phyloP scores from a whole-genome alignment of 345 rosid genomes.

The Zanthoxylum bungeanum region DNA sequence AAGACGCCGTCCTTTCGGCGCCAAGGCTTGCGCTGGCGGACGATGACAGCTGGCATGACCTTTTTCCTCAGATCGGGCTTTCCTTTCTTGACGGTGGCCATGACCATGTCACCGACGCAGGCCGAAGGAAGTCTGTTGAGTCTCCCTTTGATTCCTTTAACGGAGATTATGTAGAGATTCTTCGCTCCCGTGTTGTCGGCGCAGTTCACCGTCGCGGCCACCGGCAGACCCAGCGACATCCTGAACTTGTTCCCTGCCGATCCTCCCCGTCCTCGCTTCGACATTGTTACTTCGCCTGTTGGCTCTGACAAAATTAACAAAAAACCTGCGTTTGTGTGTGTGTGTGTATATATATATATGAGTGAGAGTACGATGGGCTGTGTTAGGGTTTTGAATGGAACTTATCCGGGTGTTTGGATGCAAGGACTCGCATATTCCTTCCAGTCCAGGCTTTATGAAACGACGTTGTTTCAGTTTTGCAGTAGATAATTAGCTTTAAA shows the following conservation, averaged over 20 bases:
- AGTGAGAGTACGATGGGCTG: rapidly evolving
- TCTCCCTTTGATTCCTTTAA: constrained; percentile 94
- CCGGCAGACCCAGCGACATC: constrained; percentile 83
- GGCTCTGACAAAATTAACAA: background rate
- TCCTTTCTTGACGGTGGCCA: constrained; percentile 98
- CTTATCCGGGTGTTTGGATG: constrained; percentile 18
- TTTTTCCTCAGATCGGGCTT: constrained; percentile 93
- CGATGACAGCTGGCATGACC: constrained; percentile 95
- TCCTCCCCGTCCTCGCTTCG: constrained; percentile 66
- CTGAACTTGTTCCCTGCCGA: constrained; percentile 76
- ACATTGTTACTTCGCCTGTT: constrained; percentile 22
- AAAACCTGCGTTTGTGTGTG: background rate
- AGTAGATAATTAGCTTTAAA: too few relatives aligned
- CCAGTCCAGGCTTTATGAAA: too few relatives aligned
- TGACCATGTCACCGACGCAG: constrained; percentile 96
- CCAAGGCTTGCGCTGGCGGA: constrained; percentile 94
- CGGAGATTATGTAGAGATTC: constrained; percentile 90
- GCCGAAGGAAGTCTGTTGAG: constrained; percentile 89
- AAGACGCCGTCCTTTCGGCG: constrained; percentile 97
- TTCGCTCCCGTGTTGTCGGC: constrained; percentile 78
- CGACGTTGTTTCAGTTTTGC: background rate
- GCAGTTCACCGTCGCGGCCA: constrained; percentile 74
- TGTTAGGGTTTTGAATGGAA: constrained; percentile 18
- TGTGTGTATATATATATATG: too few relatives aligned
- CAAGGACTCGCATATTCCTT: background rate